Conservation (phyloP, 495 filamentous ascomycete genomes). For the Daldinia vernicosa region DNA sequence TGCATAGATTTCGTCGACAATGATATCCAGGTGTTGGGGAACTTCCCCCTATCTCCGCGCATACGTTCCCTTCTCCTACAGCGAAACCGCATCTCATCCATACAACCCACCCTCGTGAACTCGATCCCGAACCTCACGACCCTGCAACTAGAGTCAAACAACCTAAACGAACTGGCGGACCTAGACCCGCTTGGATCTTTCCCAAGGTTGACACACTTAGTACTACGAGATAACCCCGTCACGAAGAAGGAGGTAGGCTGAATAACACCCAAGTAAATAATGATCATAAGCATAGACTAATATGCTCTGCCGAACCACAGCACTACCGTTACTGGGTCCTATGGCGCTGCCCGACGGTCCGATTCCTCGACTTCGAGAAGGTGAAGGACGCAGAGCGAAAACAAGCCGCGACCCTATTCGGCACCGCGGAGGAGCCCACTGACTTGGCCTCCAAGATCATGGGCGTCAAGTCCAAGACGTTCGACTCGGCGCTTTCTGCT, state of each 20-base stretch:
- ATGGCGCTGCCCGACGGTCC: slow-evolving; percentile 82
- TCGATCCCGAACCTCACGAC: slow-evolving; percentile 81
- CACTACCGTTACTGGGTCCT: slow-evolving; percentile 92
- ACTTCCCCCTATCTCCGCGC: slow-evolving; percentile 93
- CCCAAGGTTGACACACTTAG: slow-evolving; percentile 76
- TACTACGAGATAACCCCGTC: slow-evolving; percentile 86
- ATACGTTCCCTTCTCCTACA: slow-evolving; percentile 87
- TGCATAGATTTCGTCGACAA: slow-evolving; percentile 98
- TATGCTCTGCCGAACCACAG: slow-evolving; percentile 54
- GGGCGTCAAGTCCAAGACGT: slow-evolving; percentile 84
- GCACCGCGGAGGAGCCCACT: slow-evolving; percentile 76
- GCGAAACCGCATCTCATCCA: slow-evolving; percentile 82
- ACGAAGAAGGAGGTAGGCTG: slow-evolving; percentile 85
- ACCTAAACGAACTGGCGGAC: slow-evolving; percentile 81
- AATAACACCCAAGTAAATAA: not conserved
- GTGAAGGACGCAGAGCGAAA: slow-evolving; percentile 85
- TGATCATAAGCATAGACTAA: not conserved
- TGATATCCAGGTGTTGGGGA: slow-evolving; percentile 85
- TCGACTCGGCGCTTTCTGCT: slow-evolving; percentile 65
- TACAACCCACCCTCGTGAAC: slow-evolving; percentile 76
- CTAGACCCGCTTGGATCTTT: slow-evolving; percentile 82
- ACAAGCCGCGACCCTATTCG: slow-evolving; percentile 81
- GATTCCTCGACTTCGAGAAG: slow-evolving; percentile 93
- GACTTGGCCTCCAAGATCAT: slow-evolving; percentile 89
- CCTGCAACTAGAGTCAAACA: slow-evolving; percentile 80